Base-by-base conservation (phyloP, 2,329 filamentous ascomycete genomes). In the Sordariomycetes sp. region DNA sequence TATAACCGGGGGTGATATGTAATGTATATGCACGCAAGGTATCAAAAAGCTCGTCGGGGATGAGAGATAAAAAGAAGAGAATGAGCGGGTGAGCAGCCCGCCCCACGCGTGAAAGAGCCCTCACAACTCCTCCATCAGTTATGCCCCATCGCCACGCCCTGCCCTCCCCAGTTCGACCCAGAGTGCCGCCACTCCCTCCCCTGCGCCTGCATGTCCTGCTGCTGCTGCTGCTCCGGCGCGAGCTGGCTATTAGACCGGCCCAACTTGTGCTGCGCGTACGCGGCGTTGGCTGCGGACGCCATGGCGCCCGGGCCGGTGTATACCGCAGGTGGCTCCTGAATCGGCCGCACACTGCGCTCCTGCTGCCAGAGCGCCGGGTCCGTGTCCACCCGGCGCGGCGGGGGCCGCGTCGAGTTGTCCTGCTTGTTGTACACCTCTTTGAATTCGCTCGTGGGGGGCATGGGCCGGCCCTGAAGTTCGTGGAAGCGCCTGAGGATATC, bases 401-500 rank as follows among this genome's bases (percentile, higher is more conserved):
- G 74, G 35, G 76, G 79, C 56, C 75, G 74, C 56, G 67, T 77
- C 65, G 77, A 71, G 72, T 86, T 76, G 69, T 81, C 79, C 68
- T 76, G 76, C 70, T 78, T 74, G 70, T 77, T 73, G 66, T 77
- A 73, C 68, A 78, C 73, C 66, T 83, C 77, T 68, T 77, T 72
- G 65, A 78, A 72, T 70, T 83, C 81, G 70, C 75, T 72, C 73
- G 80, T 74, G 20, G 57, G 57, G 3, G 24, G 32, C 10, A 12
- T 3, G 75, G 87, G 72, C 72, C 84, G 72, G 7, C 76, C 76
- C 57, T 73, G 72, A 61, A 94, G 86, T 66, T 95, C 89, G 54
- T 90, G 90, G 70, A 95, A 96, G 58, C 90, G 84, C 69, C 92
- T 95, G 55, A 99, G 78, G 57, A 99, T 97, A 66, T 99, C 94